Base-by-base conservation (phyloP, 371 early-diverging fungal species). In the Homolaphlyctis polyrhiza region DNA sequence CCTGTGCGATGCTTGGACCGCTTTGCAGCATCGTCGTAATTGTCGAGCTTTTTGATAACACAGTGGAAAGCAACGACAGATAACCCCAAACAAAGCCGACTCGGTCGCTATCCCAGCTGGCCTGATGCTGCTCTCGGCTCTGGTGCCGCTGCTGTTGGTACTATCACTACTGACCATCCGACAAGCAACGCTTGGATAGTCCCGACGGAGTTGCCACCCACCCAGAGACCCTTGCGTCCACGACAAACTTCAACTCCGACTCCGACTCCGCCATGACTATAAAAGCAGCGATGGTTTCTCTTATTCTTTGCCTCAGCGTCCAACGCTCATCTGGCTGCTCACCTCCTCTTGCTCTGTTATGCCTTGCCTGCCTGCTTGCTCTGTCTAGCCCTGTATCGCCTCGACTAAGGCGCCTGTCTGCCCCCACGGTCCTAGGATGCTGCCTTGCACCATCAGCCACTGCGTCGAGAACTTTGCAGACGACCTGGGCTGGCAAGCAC, bases 1-100 rank as follows among this genome's bases (percentile, higher is more conserved):
- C 81, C 39, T 70, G 74, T 3, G 71, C 66, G 45, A 60, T 54
- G 48, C 66, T 61, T 14, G 65, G 66, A n/a, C 57, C 68, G 33
- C 58, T 51, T 8, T 32, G 28, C 11, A 14, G 28, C 25, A 27
- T 51, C 11, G 25, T 11, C 52, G 27, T 11, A 14, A 51, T 51
- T 6, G 27, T 6, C 52, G n/a, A 8, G 25, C 27, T 28, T 8
- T 8, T 8, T 18, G 39, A 18, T 11, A 18, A 18, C 39, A 18
- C 11, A 39, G 39, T 8, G 11, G 39, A 18, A 39, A 18, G 39
- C 18, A 8, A 39, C 11, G 39, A 39, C n/a, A n/a, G n/a, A n/a
- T n/a, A n/a, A n/a, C n/a, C n/a, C n/a, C n/a, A n/a, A n/a, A n/a
- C n/a, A n/a, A n/a, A n/a, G n/a, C n/a, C n/a, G n/a, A n/a, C n/a